These are phyloP conservation scores for Mycena alexandri DNA, from an alignment of 768 basidiomycete species.

Conservation along the genomic window DNA sequence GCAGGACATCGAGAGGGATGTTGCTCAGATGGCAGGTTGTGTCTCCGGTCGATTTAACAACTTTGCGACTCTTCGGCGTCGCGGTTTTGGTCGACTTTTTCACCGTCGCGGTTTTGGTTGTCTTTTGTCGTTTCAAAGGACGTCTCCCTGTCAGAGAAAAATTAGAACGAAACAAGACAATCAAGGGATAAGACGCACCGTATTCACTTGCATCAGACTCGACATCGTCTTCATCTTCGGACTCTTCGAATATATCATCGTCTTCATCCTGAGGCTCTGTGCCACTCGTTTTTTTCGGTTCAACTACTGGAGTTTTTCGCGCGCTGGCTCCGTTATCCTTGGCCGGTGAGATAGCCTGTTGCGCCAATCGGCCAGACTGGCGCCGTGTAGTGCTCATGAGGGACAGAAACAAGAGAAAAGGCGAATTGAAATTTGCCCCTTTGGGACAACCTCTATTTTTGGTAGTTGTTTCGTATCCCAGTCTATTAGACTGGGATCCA, in stretches of 20 bases:
- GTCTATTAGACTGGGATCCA: no score
- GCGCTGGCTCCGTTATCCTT: not conserved
- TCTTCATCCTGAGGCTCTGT: conserved; percentile 28
- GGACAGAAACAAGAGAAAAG: no score
- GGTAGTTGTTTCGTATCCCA: no score
- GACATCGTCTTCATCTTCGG: conserved; percentile 15
- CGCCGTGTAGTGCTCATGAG: conserved; percentile 21
- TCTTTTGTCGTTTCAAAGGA: conserved; percentile 21
- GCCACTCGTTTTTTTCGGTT: not conserved
- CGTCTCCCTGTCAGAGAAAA: conserved; percentile 9
- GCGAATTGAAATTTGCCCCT: no score
- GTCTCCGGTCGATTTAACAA: not conserved
- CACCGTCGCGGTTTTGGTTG: not conserved
- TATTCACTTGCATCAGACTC: conserved; percentile 26
- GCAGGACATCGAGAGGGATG: conserved; percentile 45
- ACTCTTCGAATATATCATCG: conserved; percentile 29
- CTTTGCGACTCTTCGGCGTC: not conserved
- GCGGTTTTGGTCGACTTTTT: not conserved
- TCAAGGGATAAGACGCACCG: not conserved
- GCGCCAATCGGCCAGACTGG: conserved; percentile 16
- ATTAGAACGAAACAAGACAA: not conserved
- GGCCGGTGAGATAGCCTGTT: not conserved
- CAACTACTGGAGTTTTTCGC: not conserved
- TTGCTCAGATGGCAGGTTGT: conserved; percentile 30
- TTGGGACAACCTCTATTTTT: no score